These are phyloP conservation scores for Amylostereum areolatum DNA, from an alignment of 1,284 basidiomycete species.

Conservation along the genomic window DNA sequence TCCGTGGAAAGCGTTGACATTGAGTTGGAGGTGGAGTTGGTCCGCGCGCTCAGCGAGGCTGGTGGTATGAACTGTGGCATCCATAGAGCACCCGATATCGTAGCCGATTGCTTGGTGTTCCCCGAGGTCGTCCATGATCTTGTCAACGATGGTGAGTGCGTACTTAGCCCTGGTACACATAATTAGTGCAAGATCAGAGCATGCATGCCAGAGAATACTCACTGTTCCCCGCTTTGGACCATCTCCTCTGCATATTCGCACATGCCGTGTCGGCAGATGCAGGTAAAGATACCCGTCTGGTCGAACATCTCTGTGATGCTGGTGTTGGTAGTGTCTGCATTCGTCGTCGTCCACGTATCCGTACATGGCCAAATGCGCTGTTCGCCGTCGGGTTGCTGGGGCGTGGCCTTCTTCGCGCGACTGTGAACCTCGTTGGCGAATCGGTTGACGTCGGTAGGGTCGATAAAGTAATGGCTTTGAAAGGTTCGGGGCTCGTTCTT, in stretches of 20 bases:
- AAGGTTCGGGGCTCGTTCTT: slow-evolving; percentile 1
- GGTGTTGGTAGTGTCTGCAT: not conserved
- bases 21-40: slow-evolving; percentile 1
- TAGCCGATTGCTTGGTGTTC: slow-evolving; percentile 7
- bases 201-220: not conserved
- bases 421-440: slow-evolving; percentile 9
- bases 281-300: slow-evolving; percentile 17
- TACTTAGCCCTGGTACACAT: slow-evolving; percentile 13
- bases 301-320: slow-evolving; percentile 6
- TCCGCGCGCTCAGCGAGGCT: slow-evolving; percentile 13
- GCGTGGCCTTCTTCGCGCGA: too few relatives aligned
- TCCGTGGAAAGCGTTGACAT: slow-evolving; percentile 21
- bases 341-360: not conserved
- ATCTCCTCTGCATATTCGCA: slow-evolving; percentile 15
- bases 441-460: slow-evolving; percentile 10
- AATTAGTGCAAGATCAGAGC: not conserved
- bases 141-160: slow-evolving; percentile 8
- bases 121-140: slow-evolving; percentile 9
- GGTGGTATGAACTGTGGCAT: slow-evolving; percentile 8
- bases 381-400: too few relatives aligned
- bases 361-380: not conserved
- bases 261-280: slow-evolving; percentile 16
- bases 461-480: slow-evolving; percentile 7
- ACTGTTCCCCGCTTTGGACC: slow-evolving; percentile 9
- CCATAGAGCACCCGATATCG: slow-evolving; percentile 14